Conservation (phyloP, 2,329 filamentous ascomycete genomes). For the Pseudofabraea citricarpa region DNA sequence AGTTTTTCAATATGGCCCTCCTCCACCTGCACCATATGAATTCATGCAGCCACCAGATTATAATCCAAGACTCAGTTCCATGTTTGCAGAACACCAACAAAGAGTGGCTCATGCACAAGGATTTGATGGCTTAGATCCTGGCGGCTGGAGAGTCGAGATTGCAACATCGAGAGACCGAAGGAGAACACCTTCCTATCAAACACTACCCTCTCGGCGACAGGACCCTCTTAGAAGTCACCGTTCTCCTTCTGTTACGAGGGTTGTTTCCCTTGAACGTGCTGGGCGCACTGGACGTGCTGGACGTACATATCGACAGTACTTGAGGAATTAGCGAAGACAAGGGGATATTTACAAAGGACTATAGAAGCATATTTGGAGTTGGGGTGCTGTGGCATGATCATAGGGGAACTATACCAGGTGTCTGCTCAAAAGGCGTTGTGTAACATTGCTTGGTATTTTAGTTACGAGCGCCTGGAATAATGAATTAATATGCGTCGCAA, state of each 20-base stretch:
- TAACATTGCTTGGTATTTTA: neutral
- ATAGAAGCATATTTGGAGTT: neutral
- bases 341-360: too few relatives aligned
- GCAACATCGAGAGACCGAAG: constrained; percentile 8
- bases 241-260: constrained; percentile 19
- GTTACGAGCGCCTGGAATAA: too few relatives aligned
- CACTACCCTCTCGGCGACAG: neutral
- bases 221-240: constrained; percentile 14
- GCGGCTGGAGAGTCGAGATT: constrained; percentile 12
- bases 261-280: constrained; percentile 17
- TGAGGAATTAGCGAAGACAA: neutral
- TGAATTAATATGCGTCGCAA: too few relatives aligned
- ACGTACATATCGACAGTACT: constrained; percentile 17
- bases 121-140: constrained; percentile 10
- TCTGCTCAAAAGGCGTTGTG: neutral
- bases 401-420: neutral
- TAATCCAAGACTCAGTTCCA: constrained; percentile 24
- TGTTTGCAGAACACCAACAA: constrained; percentile 27
- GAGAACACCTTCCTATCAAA: constrained; percentile 5
- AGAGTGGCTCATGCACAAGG: constrained; percentile 13
- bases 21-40: too few relatives aligned
- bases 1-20: too few relatives aligned
- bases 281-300: constrained; percentile 15
- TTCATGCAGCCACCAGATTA: constrained; percentile 18
- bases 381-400: neutral